Percentiles rank a stretch among this genome's conserved stretches.
These are phyloP conservation scores for Phytophthora sansomeana DNA, from an alignment of 352 stramenopile species.

Conservation along the genomic window DNA sequence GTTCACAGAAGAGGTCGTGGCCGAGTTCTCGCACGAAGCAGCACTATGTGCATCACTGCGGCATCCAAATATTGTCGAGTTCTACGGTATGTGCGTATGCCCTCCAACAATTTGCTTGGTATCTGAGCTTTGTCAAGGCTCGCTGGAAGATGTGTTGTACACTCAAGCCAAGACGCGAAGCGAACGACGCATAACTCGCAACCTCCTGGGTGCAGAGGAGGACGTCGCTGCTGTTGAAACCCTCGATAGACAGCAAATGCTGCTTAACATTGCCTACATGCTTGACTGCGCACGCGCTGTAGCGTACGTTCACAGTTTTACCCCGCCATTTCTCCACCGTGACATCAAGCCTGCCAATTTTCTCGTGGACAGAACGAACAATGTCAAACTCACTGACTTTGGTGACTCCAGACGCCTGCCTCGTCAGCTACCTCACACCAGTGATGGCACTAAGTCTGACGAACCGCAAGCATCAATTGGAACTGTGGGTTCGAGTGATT, in stretches of 20 bases:
- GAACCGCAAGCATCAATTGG: conserved; percentile 18
- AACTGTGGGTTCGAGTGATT: conserved; percentile 20
- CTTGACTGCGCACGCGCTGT: conserved; percentile 64
- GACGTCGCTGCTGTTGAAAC: conserved; percentile 3
- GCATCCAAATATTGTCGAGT: conserved; percentile 73
- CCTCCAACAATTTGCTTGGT: conserved; percentile 72
- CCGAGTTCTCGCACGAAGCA: conserved; percentile 69
- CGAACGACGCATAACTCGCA: conserved; percentile 2
- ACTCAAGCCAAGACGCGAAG: conserved; percentile 22
- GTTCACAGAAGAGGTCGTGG: conserved; percentile 62
- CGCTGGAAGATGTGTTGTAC: conserved; percentile 52
- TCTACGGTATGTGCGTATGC: conserved; percentile 73
- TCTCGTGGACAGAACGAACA: conserved; percentile 56
- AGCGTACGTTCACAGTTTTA: conserved; percentile 75
- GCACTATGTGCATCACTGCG: conserved; percentile 54
- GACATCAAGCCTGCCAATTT: conserved; percentile 79
- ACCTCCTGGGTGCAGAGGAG: conserved; percentile 22
- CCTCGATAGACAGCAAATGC: conserved; percentile 44
- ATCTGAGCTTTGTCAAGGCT: conserved; percentile 62
- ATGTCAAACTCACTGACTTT: conserved; percentile 77
- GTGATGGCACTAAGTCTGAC: conserved; percentile 2
- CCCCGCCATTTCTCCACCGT: conserved; percentile 65
- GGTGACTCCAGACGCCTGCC: conserved; percentile 66
- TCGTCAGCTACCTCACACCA: conserved; percentile 6
- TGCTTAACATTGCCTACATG: conserved; percentile 70